Percentiles rank a stretch among this genome's conserved stretches.
These are phyloP conservation scores for Ensete glaucum DNA, from an alignment of 176 grass and related monocot species.

Conservation along the genomic window DNA sequence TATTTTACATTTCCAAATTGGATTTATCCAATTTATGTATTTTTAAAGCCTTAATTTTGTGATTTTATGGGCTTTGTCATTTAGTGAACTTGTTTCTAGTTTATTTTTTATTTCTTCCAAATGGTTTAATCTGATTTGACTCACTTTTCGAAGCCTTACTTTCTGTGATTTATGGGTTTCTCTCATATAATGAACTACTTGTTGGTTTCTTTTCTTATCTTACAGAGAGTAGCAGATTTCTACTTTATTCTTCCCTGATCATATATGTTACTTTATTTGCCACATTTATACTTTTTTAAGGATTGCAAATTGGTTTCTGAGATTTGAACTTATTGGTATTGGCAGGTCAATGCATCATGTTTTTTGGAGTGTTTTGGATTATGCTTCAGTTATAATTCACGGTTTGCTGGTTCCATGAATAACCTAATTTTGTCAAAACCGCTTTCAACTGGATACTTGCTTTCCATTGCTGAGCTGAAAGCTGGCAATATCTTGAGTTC, in stretches of 20 bases:
- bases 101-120: neutral
- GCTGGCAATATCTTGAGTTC: conserved; percentile 37
- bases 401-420: conserved; percentile 78
- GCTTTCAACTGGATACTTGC: conserved; percentile 76
- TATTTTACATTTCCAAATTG: too few relatives aligned
- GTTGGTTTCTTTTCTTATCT: neutral
- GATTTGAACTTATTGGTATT: conserved; percentile 7
- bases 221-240: neutral
- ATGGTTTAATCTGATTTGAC: neutral
- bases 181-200: neutral
- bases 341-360: conserved; percentile 50
- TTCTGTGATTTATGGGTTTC: neutral
- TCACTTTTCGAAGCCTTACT: neutral
- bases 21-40: too few relatives aligned
- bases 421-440: conserved; percentile 70
- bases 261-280: neutral
- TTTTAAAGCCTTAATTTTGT: too few relatives aligned
- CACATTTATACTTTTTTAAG: neutral
- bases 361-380: conserved; percentile 71
- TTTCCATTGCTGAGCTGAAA: conserved; percentile 89
- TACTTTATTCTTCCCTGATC: neutral
- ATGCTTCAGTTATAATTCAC: conserved; percentile 68
- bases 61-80: too few relatives aligned
- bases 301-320: neutral
- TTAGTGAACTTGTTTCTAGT: too few relatives aligned